Conservation (phyloP, 2,329 filamentous ascomycete species). For the Fusarium subtropicale region DNA sequence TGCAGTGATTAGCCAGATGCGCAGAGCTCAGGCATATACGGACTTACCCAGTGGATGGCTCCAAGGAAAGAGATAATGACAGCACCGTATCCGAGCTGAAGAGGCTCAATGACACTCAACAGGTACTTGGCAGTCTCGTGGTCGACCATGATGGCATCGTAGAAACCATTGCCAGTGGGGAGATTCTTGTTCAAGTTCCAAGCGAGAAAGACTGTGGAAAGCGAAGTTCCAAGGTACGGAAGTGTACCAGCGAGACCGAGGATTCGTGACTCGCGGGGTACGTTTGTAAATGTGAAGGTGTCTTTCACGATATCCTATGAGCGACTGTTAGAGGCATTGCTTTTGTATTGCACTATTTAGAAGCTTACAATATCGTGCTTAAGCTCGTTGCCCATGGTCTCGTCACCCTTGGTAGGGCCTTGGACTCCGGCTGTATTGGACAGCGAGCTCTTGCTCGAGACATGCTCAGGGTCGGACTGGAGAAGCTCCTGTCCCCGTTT, state of each 20-base stretch:
- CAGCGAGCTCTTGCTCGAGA: slow-evolving; percentile 68
- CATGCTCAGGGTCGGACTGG: slow-evolving; percentile 68
- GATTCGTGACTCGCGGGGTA: slow-evolving; percentile 74
- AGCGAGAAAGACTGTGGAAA: slow-evolving; percentile 83
- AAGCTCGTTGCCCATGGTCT: slow-evolving; percentile 52
- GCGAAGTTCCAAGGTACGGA: slow-evolving; percentile 86
- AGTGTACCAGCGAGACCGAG: slow-evolving; percentile 82
- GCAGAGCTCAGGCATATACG: neutral
- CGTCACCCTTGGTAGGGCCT: slow-evolving; percentile 19
- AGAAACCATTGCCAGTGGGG: slow-evolving; percentile 69
- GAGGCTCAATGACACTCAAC: slow-evolving; percentile 81
- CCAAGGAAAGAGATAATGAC: slow-evolving; percentile 95
- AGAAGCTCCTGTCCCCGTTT: slow-evolving; percentile 66
- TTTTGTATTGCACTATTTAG: accelerated
- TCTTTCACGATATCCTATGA: slow-evolving; percentile 72
- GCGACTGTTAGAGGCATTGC: neutral
- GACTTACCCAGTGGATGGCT: slow-evolving; percentile 82
- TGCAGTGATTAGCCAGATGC: neutral
- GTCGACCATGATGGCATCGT: slow-evolving; percentile 67
- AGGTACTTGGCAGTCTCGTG: slow-evolving; percentile 78
- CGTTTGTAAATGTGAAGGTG: slow-evolving; percentile 72
- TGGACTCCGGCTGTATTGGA: slow-evolving; percentile 58
- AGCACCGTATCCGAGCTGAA: slow-evolving; percentile 92
- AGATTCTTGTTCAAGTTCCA: slow-evolving; percentile 81
- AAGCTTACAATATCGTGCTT: slow-evolving; percentile 67